Conservation (phyloP, 2,329 filamentous ascomycete genomes). For the Ophiocordyceps unilateralis region DNA sequence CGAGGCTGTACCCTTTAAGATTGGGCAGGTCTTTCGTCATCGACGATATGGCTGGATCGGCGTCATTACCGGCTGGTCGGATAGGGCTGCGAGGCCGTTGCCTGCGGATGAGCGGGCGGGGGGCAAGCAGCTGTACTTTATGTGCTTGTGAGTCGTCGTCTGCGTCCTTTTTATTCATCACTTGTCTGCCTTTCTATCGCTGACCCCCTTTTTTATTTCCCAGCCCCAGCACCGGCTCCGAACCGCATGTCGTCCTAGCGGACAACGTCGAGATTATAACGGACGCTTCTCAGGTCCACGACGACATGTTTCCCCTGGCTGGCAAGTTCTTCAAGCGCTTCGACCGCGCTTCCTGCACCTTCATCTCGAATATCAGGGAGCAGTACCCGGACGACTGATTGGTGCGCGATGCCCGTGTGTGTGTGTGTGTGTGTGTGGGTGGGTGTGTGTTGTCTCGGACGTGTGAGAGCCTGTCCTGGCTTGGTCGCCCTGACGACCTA, state of each 20-base stretch:
- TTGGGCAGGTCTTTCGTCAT: constrained; percentile 78
- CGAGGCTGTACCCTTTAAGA: constrained; percentile 30
- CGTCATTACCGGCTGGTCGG: constrained; percentile 78
- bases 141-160: constrained; percentile 54
- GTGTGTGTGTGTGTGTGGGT: too few species aligned
- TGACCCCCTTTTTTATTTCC: not conserved
- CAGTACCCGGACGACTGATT: constrained; percentile 70
- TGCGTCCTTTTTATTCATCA: not conserved
- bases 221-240: constrained; percentile 16
- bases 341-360: constrained; percentile 46
- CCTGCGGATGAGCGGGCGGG: not conserved
- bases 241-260: constrained; percentile 32
- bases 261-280: constrained; percentile 58
- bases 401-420: not conserved
- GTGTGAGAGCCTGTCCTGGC: too few species aligned
- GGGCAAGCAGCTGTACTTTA: constrained; percentile 44
- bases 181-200: not conserved
- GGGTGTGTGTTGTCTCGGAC: too few species aligned
- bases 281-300: constrained; percentile 27
- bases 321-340: constrained; percentile 84
- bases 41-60: constrained; percentile 63
- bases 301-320: constrained; percentile 47
- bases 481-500: too few species aligned
- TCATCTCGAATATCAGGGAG: constrained; percentile 66
- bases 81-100: constrained; percentile 5